These are phyloP conservation scores for Cytospora piceae DNA, from an alignment of 2,329 filamentous ascomycete genomes.

Conservation along the genomic window DNA sequence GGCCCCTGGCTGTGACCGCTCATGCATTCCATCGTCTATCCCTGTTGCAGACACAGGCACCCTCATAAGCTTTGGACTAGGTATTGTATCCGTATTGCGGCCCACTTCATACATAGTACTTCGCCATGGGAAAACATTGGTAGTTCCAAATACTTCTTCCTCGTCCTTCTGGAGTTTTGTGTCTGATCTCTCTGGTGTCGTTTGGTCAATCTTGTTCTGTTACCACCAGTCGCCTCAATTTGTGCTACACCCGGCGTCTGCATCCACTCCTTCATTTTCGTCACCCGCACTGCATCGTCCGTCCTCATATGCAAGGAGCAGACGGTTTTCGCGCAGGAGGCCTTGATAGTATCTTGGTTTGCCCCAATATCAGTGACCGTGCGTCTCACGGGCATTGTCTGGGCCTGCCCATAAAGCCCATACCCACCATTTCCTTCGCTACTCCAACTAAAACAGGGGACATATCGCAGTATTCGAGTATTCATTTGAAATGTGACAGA, in stretches of 20 bases:
- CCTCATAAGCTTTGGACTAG: constrained; percentile 1
- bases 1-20: constrained; percentile 20
- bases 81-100: constrained; percentile 1
- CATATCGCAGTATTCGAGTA: neutral
- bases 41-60: constrained; percentile 6
- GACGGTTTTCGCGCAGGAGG: neutral
- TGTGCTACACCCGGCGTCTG: neutral
- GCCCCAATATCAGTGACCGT: neutral
- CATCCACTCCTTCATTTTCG: neutral
- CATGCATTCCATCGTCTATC: constrained; percentile 16
- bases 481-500: neutral
- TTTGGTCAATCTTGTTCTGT: neutral
- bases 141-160: neutral
- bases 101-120: constrained; percentile 1
- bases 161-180: neutral
- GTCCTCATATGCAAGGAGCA: neutral
- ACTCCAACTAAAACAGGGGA: neutral
- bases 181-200: neutral
- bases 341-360: neutral
- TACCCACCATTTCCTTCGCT: constrained; percentile 9
- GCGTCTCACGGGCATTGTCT: neutral
- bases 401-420: neutral
- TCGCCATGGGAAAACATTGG: constrained; percentile 1
- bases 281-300: neutral
- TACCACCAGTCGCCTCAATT: neutral